These are phyloP conservation scores for Neospermospora avenae DNA, from an alignment of 2,329 filamentous ascomycete species.

Conservation along the genomic window DNA sequence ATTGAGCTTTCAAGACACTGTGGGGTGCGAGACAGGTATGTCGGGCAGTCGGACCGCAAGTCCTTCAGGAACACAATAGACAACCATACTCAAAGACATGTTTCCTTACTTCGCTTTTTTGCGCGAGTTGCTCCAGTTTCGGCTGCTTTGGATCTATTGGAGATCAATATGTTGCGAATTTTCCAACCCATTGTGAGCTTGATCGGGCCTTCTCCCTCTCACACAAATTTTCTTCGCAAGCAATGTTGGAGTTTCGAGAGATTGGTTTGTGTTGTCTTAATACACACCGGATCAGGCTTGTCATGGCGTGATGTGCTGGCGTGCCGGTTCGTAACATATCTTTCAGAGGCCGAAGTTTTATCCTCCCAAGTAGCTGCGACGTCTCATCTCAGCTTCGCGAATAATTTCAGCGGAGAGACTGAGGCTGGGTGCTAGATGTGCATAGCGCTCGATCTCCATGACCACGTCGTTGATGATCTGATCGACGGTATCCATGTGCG, in stretches of 20 bases:
- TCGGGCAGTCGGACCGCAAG: background rate
- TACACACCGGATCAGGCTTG: background rate
- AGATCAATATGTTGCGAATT: background rate
- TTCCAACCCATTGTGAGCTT: background rate
- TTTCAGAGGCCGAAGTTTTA: background rate
- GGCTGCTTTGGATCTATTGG: background rate
- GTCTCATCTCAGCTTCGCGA: conserved; percentile 71
- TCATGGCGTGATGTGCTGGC: background rate
- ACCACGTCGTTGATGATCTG: conserved; percentile 76
- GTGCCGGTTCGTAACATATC: background rate
- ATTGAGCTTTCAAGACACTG: conserved; percentile 1
- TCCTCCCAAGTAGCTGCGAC: conserved; percentile 56
- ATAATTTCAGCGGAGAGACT: conserved; percentile 76
- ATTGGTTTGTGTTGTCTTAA: background rate
- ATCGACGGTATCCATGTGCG: conserved; percentile 61
- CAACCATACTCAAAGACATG: background rate
- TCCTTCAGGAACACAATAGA: conserved; percentile 1
- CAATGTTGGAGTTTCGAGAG: background rate
- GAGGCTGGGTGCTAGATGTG: conserved; percentile 72
- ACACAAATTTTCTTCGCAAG: background rate
- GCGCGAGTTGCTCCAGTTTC: background rate
- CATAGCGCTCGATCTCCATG: conserved; percentile 70
- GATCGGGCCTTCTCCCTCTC: background rate
- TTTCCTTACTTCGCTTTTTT: background rate
- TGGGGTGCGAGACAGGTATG: background rate